Conservation (phyloP, 129 eudicot genomes). For the Helianthus tuberosus region DNA sequence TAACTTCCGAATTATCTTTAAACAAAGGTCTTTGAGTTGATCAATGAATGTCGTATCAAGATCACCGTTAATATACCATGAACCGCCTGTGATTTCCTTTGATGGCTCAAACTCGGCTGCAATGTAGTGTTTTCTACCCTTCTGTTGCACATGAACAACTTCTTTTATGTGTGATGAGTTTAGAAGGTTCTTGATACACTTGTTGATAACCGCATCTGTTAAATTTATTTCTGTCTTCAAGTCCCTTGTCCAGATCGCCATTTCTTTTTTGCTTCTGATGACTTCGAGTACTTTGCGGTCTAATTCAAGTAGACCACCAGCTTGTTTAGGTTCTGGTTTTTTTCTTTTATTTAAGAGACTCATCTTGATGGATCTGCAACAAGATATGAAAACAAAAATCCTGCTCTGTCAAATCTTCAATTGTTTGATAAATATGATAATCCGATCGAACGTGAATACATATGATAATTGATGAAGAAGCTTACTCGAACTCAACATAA, state of each 20-base stretch:
- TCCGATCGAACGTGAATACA: too few species aligned
- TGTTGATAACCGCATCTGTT: conserved; percentile 26
- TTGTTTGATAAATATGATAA: too few species aligned
- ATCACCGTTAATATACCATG: conserved; percentile 73
- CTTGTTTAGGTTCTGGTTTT: conserved; percentile 36
- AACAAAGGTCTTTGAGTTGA: conserved; percentile 35
- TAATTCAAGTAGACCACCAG: conserved; percentile 33
- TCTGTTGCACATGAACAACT: conserved; percentile 55
- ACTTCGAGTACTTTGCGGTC: conserved; percentile 52
- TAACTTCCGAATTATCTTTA: conserved; percentile 24
- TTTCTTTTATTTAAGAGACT: conserved; percentile 59
- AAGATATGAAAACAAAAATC: neutral
- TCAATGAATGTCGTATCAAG: conserved; percentile 55
- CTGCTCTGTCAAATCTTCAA: neutral
- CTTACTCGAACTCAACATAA: too few species aligned
- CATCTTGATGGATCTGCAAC: conserved; percentile 34
- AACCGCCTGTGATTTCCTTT: conserved; percentile 72
- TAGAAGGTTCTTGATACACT: conserved; percentile 44
- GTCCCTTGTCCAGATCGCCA: conserved; percentile 63
- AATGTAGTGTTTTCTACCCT: conserved; percentile 60
- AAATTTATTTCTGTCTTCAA: conserved; percentile 46
- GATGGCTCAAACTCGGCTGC: conserved; percentile 82
- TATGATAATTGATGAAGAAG: too few species aligned
- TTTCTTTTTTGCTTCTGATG: conserved; percentile 52
- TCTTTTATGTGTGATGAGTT: conserved; percentile 49